phyloP scores from a whole-genome alignment of 1,139 yeast species.

The Saccharomyces pastorianus region DNA sequence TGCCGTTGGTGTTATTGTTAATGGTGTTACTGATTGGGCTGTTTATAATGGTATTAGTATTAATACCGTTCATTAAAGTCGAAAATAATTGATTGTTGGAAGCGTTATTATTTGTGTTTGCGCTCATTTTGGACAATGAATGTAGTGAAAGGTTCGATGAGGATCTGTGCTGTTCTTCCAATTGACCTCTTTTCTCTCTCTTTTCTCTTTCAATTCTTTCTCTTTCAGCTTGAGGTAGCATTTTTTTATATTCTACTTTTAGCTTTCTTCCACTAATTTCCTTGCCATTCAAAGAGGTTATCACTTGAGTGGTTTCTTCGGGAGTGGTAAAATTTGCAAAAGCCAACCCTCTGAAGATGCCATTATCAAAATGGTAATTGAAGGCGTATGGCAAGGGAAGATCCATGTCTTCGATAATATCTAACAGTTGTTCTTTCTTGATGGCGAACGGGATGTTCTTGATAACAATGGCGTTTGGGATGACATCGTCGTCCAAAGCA shows the following conservation, averaged over 20 bases:
- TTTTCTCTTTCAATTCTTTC: slow-evolving; percentile 95
- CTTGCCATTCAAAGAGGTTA: slow-evolving; percentile 74
- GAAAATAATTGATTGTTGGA: slow-evolving; percentile 12
- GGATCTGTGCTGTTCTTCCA: slow-evolving; percentile 89
- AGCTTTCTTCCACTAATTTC: slow-evolving; percentile 95
- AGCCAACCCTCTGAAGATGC: slow-evolving; percentile 96
- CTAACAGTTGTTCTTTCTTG: slow-evolving; percentile 89
- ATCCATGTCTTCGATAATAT: slow-evolving; percentile 81
- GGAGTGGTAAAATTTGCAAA: slow-evolving; percentile 95
- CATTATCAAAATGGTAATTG: slow-evolving; percentile 96
- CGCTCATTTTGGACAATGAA: slow-evolving; percentile 50
- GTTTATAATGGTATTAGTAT: slow-evolving; percentile 1
- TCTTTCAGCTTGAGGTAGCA: slow-evolving; percentile 88
- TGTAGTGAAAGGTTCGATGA: slow-evolving; percentile 64
- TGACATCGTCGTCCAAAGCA: slow-evolving; percentile 38
- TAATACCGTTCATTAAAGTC: slow-evolving; percentile 13
- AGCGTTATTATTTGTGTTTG: slow-evolving; percentile 8
- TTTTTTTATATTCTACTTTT: slow-evolving; percentile 92
- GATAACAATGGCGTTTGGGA: slow-evolving; percentile 96
- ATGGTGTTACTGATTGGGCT: neutral
- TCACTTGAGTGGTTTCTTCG: slow-evolving; percentile 86
- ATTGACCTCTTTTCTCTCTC: slow-evolving; percentile 87
- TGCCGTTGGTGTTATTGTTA: neutral
- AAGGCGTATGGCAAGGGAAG: slow-evolving; percentile 95
- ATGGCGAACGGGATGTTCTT: slow-evolving; percentile 97